A percentile compares a stretch with the other conserved stretches of the same genome.
Conservation (phyloP, 2,329 filamentous ascomycete species). For the Talaromyces sp. region DNA sequence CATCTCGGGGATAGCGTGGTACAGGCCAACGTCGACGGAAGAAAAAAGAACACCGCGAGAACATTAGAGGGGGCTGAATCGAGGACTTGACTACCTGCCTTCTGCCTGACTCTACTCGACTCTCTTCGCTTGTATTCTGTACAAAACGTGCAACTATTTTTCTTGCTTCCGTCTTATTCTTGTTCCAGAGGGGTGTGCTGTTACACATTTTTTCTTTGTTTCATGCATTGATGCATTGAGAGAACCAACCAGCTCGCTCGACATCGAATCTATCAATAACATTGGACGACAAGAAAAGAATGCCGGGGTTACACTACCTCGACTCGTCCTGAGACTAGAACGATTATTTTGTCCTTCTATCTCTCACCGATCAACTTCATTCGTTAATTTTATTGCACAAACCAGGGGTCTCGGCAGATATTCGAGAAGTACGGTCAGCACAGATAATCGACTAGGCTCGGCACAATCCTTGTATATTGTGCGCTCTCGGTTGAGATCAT, state of each 20-base stretch:
- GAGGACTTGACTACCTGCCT: background rate
- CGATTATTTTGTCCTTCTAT: background rate
- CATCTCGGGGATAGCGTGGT: background rate
- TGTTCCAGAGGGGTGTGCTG: background rate
- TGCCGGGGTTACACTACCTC: background rate
- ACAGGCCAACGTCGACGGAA: background rate
- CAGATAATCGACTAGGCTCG: background rate
- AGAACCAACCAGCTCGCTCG: background rate
- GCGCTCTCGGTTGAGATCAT: background rate
- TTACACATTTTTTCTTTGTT: background rate
- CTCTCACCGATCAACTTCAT: background rate
- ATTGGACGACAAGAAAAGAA: background rate
- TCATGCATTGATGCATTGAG: background rate
- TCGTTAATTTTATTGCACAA: background rate
- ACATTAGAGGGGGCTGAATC: background rate
- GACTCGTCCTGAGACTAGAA: conserved; percentile 9
- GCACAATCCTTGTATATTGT: background rate
- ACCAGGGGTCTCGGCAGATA: background rate
- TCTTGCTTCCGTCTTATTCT: background rate
- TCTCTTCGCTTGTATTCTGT: background rate
- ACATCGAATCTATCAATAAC: background rate
- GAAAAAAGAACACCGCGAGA: background rate
- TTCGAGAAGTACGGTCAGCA: background rate
- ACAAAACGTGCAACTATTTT: background rate
- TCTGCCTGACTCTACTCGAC: background rate